Percentiles rank a stretch among this genome's conserved stretches.
Evolutionary conservation across 768 basidiomycete genomes (phyloP).

Genomic region (Boletellus emodensis): DNA sequence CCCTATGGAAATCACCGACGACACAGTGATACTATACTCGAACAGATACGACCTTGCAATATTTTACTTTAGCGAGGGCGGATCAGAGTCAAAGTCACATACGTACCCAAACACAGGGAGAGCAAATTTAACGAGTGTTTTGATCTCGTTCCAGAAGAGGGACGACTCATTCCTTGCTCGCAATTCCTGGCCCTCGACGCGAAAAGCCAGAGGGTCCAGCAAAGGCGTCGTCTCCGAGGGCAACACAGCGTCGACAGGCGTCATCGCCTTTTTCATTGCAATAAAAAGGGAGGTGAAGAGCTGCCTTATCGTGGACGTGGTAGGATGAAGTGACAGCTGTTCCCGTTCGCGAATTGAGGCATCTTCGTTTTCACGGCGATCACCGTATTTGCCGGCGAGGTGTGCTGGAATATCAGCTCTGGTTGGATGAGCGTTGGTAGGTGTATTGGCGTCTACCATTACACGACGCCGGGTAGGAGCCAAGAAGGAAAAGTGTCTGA

Average conservation of each 20-base stretch:
- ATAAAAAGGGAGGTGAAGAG: constrained; percentile 1
- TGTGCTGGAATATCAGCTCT: too few relatives aligned
- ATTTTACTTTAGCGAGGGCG: neutral
- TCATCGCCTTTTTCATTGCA: neutral
- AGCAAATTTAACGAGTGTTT: constrained; percentile 59
- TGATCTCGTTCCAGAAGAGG: constrained; percentile 5
- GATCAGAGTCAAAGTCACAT: neutral
- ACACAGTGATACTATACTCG: constrained; percentile 84
- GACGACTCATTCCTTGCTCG: constrained; percentile 17
- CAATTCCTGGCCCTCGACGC: constrained; percentile 42
- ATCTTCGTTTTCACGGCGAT: constrained; percentile 12
- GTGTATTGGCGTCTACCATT: too few relatives aligned
- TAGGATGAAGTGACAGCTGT: neutral
- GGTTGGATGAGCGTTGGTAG: too few relatives aligned
- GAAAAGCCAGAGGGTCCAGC: constrained; percentile 47
- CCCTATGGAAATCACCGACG: constrained; percentile 85
- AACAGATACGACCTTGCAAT: constrained; percentile 58
- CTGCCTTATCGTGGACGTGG: constrained; percentile 1
- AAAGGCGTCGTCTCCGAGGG: constrained; percentile 55
- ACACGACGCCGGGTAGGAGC: too few relatives aligned
- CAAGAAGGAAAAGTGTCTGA: too few relatives aligned
- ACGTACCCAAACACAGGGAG: constrained; percentile 72
- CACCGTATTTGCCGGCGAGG: constrained; percentile 9
- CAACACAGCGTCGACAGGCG: neutral
- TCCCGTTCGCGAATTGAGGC: neutral